Evolutionary conservation across 2,329 filamentous ascomycete species (phyloP).

Genomic region (Paramyrothecium sp.): DNA sequence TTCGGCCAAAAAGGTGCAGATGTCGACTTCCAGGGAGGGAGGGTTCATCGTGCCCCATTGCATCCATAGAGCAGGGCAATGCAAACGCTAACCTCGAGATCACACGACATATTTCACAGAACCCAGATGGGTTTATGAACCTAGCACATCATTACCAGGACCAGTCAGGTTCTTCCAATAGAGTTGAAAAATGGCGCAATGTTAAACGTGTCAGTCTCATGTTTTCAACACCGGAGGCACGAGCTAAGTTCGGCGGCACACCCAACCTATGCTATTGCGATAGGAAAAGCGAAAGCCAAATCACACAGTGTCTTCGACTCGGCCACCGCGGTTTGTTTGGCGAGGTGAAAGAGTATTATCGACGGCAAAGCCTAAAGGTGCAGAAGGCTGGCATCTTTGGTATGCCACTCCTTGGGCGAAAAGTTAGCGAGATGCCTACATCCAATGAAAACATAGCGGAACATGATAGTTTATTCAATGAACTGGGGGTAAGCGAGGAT

Average conservation of each 20-base stretch:
- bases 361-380: too few species aligned
- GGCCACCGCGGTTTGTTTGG: not conserved
- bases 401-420: too few species aligned
- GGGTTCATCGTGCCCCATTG: conserved; percentile 18
- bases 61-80: conserved; percentile 22
- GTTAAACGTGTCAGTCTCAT: conserved; percentile 27
- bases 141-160: conserved; percentile 24
- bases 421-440: too few species aligned
- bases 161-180: conserved; percentile 17
- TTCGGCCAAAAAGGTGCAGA: conserved; percentile 31
- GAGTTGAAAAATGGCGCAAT: conserved; percentile 17
- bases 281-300: not conserved
- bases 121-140: conserved; percentile 24
- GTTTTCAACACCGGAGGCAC: conserved; percentile 14
- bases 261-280: not conserved
- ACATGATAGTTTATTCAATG: too few species aligned
- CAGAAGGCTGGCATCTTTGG: too few species aligned
- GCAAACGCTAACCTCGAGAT: conserved; percentile 20
- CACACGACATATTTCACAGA: conserved; percentile 21
- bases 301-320: not conserved
- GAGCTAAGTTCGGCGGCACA: not conserved
- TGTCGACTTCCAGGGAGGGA: conserved; percentile 25
- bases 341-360: not conserved
- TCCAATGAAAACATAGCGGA: too few species aligned
- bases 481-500: too few species aligned